These are phyloP conservation scores for Acer yangbiense DNA, from an alignment of 345 rosid genomes.

Conservation along the genomic window DNA sequence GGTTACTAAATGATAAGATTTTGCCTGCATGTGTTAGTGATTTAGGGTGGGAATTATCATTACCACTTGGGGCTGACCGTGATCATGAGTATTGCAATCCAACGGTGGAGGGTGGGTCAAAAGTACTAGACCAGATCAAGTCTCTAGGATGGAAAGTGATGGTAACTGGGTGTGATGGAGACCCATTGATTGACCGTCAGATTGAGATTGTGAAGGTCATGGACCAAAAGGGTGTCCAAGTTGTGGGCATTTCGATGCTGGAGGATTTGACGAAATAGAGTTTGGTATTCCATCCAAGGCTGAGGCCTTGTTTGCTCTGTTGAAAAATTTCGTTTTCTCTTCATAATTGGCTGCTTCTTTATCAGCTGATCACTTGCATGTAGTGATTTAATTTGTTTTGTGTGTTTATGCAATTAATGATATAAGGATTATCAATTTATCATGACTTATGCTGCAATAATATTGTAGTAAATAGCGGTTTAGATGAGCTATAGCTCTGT, in stretches of 20 bases:
- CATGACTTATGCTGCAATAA: too few relatives aligned
- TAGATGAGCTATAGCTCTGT: too few relatives aligned
- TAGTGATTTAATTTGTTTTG: too few relatives aligned
- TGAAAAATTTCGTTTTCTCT: slow-evolving; percentile 30
- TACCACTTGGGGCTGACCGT: slow-evolving; percentile 54
- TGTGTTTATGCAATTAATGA: too few relatives aligned
- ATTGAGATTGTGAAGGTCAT: slow-evolving; percentile 34
- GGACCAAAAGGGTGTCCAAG: slow-evolving; percentile 44
- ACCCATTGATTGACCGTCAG: slow-evolving; percentile 58
- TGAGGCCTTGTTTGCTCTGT: slow-evolving; percentile 8
- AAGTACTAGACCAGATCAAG: slow-evolving; percentile 16
- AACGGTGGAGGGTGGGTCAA: slow-evolving; percentile 34
- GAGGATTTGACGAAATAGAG: slow-evolving; percentile 44
- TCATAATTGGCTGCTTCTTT: too few relatives aligned
- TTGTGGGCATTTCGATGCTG: slow-evolving; percentile 31
- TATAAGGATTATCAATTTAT: too few relatives aligned
- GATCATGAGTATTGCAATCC: slow-evolving; percentile 68
- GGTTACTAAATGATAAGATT: slow-evolving; percentile 20
- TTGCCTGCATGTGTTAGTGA: slow-evolving; percentile 38
- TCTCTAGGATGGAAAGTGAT: slow-evolving; percentile 47
- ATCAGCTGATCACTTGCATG: too few relatives aligned
- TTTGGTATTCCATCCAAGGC: slow-evolving; percentile 23
- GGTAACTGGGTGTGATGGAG: slow-evolving; percentile 43
- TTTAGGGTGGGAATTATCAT: slow-evolving; percentile 52
- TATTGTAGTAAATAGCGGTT: too few relatives aligned